Base-by-base conservation (phyloP, 306 rosid genomes). In the Vigna mungo region DNA sequence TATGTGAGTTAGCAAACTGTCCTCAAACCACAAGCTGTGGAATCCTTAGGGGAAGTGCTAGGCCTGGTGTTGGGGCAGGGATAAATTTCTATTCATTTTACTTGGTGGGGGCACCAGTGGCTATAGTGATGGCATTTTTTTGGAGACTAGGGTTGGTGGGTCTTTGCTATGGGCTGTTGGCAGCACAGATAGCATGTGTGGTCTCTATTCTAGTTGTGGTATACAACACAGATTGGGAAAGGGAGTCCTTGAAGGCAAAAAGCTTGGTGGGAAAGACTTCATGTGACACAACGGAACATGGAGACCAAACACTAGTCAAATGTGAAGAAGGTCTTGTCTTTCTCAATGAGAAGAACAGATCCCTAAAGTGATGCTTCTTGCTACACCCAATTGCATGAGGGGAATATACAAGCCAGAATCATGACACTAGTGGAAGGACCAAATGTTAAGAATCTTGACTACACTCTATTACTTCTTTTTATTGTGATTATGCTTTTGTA, bases 21-120 rank as follows among this genome's bases (percentile, higher is more conserved):
- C 95, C 92, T 4, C 95, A 90, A 65, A 90, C 95, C 4, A 88
- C 95, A 21, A 76, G 92, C 44, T 86, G 90, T 76, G 95, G 95
- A 25, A 80, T 88, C 7, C 81, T 90, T 11, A 90, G 95, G 43
- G 95, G 95, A 15, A 90, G 88, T 80, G 95, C 92, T 5, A 85
- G 95, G 80, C 90, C 95, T 2, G 92, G 92, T 15, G 65, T 85
- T 44, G 95, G 92, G 13, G 95, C 90, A 0, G 85, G 72, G 5
- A 85, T 90, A 6, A 88, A 90, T 72, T 86, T 90, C 34, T 88
- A 69, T 9, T 85, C 95, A 2, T 90, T 90, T 66, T 90, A 90
- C 80, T 27, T 90, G 77, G 95, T 88, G 80, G 95, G 95, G 12
- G 95, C 92, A 11, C 95, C 92, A 3, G 71, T 90, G 73, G 92